Conservation (phyloP, 1,284 basidiomycete species). For the Leccinum griseonigrum region DNA sequence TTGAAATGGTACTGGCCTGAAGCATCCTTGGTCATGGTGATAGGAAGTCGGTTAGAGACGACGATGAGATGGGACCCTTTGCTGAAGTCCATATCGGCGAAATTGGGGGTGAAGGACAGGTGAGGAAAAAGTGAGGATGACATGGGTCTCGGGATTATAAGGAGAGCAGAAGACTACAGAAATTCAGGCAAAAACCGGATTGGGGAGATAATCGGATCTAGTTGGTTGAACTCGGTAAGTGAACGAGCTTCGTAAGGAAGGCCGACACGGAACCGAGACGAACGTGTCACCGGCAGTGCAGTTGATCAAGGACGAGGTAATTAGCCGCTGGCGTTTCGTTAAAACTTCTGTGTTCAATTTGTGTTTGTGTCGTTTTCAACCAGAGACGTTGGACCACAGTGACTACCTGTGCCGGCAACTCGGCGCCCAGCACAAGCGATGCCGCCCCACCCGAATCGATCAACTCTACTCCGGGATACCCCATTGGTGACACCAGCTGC, state of each 20-base stretch:
- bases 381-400: too few species aligned
- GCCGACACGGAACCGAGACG: slow-evolving; percentile 10
- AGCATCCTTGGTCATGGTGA: slow-evolving; percentile 88
- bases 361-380: too few species aligned
- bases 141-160: slow-evolving; percentile 30
- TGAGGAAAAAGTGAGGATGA: slow-evolving; percentile 28
- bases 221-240: slow-evolving; percentile 4
- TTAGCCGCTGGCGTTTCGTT: too few species aligned
- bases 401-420: not conserved
- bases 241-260: slow-evolving; percentile 1
- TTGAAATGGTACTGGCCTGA: slow-evolving; percentile 93
- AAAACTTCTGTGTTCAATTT: too few species aligned
- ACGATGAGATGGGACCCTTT: slow-evolving; percentile 81
- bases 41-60: slow-evolving; percentile 92
- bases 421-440: slow-evolving; percentile 10
- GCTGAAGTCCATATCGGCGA: slow-evolving; percentile 37
- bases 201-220: slow-evolving; percentile 34
- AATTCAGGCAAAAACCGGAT: slow-evolving; percentile 31
- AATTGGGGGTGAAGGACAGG: slow-evolving; percentile 31
- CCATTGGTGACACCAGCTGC: slow-evolving; percentile 8
- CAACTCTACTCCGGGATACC: slow-evolving; percentile 13
- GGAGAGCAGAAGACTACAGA: slow-evolving; percentile 15
- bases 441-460: too few species aligned
- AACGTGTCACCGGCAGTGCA: not conserved
- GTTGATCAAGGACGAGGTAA: not conserved